phyloP scores from a whole-genome alignment of 108 stramenopile species.

The Cyclotella baltica region DNA sequence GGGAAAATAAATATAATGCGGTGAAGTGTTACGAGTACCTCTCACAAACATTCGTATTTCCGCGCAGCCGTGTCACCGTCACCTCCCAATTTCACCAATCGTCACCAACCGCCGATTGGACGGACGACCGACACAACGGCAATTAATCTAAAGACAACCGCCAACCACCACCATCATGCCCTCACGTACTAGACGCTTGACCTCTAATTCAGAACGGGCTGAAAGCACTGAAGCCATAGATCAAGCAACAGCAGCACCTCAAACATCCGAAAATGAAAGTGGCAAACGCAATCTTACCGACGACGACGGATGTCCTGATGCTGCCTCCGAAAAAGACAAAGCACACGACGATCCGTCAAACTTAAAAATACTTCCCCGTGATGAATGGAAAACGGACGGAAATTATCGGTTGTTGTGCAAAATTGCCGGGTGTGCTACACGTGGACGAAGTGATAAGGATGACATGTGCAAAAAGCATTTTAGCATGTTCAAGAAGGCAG shows the following conservation, averaged over 20 bases:
- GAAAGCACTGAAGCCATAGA: not conserved
- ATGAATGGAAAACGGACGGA: constrained; percentile 1
- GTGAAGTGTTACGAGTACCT: too few species aligned
- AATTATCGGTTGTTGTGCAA: constrained; percentile 2
- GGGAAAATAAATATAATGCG: too few species aligned
- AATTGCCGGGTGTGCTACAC: not conserved
- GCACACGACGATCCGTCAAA: too few species aligned
- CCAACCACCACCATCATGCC: too few species aligned
- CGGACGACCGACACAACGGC: too few species aligned
- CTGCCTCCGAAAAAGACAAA: not conserved
- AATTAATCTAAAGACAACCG: too few species aligned
- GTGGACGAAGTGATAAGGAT: constrained; percentile 3
- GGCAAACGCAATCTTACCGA: not conserved
- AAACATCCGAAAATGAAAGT: not conserved
- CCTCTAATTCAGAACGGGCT: not conserved
- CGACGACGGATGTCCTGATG: not conserved
- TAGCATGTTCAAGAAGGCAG: not conserved
- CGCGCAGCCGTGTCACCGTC: too few species aligned
- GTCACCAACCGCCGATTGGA: too few species aligned
- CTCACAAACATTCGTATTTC: too few species aligned
- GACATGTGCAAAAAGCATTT: constrained; percentile 9
- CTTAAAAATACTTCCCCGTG: not conserved
- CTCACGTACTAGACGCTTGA: not conserved
- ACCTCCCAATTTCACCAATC: too few species aligned
- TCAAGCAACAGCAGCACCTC: too few species aligned